Base-by-base conservation (phyloP, 805 yeast species). In the Yarrowia osloensis region DNA sequence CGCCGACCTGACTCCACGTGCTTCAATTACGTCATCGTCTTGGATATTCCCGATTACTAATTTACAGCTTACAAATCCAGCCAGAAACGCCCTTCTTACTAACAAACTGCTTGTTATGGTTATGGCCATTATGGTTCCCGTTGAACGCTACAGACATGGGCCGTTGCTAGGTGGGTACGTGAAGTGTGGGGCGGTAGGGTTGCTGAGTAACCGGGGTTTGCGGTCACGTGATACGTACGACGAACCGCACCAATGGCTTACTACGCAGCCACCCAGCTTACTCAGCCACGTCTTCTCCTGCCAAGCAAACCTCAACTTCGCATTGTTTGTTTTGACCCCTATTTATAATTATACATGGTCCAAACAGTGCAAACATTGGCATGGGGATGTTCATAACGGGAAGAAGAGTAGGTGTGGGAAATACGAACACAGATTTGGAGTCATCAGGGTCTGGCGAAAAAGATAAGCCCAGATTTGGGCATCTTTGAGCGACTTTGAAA, bases 261-360 rank as follows among this genome's bases (percentile, higher is more conserved):
- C n/a, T n/a, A n/a, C n/a, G n/a, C n/a, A n/a, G n/a, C 37, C 17
- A 15, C 19, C 8, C 40, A 7, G 40, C 40, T 17, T 2, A 40
- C 15, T 19, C 8, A 19, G 8, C 26, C 2, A 1, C 11, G 9
- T 4, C 3, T 9, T 40, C 46, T 2, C n/a, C 6, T 4, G 4
- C 7, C 8, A n/a, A n/a, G 5, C 3, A n/a, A 5, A 19, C 22
- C 46, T 8, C 22, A 19, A 5, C n/a, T 8, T 9, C 21, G 15
- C 61, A 54, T 33, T 54, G 62, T 54, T 54, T 54, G 62, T 54
- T 54, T 54, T 54, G 62, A 54, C 62, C 62, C 62, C 62, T 54
- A 54, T 54, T 54, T 54, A 54, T 8, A 50, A 33, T 50, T 50
- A 33, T 50, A 50, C 55, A 47, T 47, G 54, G 54, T 47, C 37